Conservation (phyloP, 169 alveolate species). For the Plasmodium vivax region DNA sequence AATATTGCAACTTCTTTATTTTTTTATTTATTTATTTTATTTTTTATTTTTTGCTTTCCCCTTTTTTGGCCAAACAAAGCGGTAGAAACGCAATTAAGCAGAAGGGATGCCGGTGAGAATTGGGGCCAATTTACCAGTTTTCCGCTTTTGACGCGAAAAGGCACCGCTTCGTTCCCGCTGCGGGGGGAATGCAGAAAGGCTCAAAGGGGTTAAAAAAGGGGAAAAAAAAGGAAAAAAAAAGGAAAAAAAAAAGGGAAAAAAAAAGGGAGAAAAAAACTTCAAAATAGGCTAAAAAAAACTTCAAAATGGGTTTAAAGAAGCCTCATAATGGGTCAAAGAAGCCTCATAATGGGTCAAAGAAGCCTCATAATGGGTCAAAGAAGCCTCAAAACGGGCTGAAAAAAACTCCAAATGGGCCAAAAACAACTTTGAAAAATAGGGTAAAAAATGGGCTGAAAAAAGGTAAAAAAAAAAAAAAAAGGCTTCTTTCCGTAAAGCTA, state of each 20-base stretch:
- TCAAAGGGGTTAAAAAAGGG: not conserved
- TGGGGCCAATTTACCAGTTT: not conserved
- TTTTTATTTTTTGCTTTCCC: not conserved
- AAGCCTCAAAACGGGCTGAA: not conserved
- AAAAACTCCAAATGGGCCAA: not conserved
- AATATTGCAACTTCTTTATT: not conserved
- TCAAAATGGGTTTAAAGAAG: not conserved
- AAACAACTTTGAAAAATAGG: not conserved
- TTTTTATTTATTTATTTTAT: too few species aligned
- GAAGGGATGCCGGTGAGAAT: not conserved
- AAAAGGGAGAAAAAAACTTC: not conserved
- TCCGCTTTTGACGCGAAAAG: not conserved
- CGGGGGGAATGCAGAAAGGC: not conserved
- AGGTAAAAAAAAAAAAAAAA: not conserved
- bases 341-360: not conserved
- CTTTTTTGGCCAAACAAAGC: not conserved
- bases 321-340: not conserved
- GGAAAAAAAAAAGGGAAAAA: not conserved
- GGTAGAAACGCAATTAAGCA: not conserved
- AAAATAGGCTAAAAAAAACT: not conserved
- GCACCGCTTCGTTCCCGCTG: not conserved
- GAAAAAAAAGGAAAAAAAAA: too few species aligned
- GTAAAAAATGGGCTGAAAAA: not conserved
- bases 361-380: not conserved
- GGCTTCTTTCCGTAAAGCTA: not conserved